A percentile compares a stretch with the other conserved stretches of the same genome.
Evolutionary conservation across 2,329 filamentous ascomycete species (phyloP).

Genomic region (Ophiobolus disseminans): DNA sequence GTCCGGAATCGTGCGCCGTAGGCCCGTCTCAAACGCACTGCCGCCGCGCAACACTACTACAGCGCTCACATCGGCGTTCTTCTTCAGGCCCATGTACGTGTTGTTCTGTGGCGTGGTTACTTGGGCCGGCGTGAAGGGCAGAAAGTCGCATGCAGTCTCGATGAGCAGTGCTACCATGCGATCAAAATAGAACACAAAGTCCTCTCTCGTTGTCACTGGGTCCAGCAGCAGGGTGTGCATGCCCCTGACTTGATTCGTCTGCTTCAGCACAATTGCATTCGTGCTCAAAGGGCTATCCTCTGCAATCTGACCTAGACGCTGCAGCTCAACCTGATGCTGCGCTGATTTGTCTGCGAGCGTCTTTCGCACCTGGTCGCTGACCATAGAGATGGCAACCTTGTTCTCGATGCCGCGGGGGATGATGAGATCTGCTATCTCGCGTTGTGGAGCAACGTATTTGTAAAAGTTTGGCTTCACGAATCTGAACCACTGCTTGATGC

Average conservation of each 20-base stretch:
- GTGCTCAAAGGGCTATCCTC: slow-evolving; percentile 75
- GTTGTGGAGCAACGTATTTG: slow-evolving; percentile 90
- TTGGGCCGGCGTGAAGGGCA: slow-evolving; percentile 68
- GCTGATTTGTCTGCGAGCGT: slow-evolving; percentile 86
- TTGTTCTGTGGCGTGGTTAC: slow-evolving; percentile 75
- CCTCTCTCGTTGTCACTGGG: slow-evolving; percentile 78
- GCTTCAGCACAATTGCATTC: slow-evolving; percentile 75
- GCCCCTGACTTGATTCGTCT: slow-evolving; percentile 80
- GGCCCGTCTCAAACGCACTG: slow-evolving; percentile 83
- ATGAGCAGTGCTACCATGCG: slow-evolving; percentile 83
- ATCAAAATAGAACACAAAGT: slow-evolving; percentile 98
- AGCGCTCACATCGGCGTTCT: slow-evolving; percentile 70
- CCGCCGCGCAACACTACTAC: slow-evolving; percentile 90
- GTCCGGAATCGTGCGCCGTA: slow-evolving; percentile 90
- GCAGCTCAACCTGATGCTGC: slow-evolving; percentile 79
- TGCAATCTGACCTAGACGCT: slow-evolving; percentile 74
- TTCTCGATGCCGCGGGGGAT: slow-evolving; percentile 96
- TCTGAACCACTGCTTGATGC: slow-evolving; percentile 96
- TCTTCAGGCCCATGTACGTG: slow-evolving; percentile 73
- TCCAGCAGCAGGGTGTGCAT: slow-evolving; percentile 93
- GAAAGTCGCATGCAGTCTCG: slow-evolving; percentile 65
- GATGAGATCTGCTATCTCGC: slow-evolving; percentile 91
- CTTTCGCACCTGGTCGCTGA: slow-evolving; percentile 89
- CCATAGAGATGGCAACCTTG: slow-evolving; percentile 91
- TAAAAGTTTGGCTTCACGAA: slow-evolving; percentile 98